Evolutionary conservation across 345 rosid genomes (phyloP).

Genomic region (Gossypium herbaceum): DNA sequence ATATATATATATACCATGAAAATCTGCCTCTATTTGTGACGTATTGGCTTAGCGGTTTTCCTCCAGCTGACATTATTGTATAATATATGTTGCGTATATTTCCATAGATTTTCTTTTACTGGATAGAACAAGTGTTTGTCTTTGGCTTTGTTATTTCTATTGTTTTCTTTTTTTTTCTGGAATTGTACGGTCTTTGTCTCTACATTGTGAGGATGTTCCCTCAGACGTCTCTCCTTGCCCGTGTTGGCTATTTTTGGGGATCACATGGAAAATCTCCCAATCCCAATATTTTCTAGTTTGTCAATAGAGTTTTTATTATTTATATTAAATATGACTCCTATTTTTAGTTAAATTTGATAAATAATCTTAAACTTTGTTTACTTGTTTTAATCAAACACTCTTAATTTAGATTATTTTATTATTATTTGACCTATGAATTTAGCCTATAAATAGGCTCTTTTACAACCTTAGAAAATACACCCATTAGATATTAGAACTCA

Average conservation of each 20-base stretch:
- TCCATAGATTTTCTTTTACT: background rate
- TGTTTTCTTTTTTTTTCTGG: background rate
- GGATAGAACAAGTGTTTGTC: background rate
- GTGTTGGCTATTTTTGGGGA: slow-evolving; percentile 4
- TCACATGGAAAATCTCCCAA: slow-evolving; percentile 8
- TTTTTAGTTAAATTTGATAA: too few species aligned
- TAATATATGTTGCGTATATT: background rate
- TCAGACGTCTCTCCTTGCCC: slow-evolving; percentile 19
- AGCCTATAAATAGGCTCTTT: too few species aligned
- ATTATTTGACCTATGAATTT: too few species aligned
- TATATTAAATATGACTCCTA: too few species aligned
- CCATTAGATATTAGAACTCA: too few species aligned
- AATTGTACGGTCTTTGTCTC: background rate
- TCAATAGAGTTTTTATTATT: background rate
- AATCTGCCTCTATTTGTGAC: background rate
- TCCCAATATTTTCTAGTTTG: background rate
- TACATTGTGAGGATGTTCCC: slow-evolving; percentile 18
- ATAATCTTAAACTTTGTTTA: too few species aligned
- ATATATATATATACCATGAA: background rate
- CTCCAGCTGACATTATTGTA: slow-evolving; percentile 25
- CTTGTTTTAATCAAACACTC: too few species aligned
- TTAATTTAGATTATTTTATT: too few species aligned
- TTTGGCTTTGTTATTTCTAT: background rate
- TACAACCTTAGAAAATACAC: too few species aligned
- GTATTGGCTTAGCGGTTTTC: slow-evolving; percentile 22